Evolutionary conservation across 148 eudicot genomes (phyloP), one percentile per base, ranked within the genome.

Genomic region (Fallopia convolvulus): DNA sequence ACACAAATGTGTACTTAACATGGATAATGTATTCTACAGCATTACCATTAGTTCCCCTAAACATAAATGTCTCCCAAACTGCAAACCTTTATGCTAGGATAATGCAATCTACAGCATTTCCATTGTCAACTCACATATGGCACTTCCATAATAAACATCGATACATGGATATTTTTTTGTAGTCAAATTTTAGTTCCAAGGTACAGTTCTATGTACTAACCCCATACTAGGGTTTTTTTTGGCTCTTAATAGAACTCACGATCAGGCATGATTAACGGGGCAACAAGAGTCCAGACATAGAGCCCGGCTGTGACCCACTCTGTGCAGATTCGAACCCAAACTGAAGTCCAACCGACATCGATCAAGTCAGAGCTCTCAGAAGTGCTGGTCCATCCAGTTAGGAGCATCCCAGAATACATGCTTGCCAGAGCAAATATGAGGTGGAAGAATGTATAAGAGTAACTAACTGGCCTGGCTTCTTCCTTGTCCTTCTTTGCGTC

Each of bases 401-500:
- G 91, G 78, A 95, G 99, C 99, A 95, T 95, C 74, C 90, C 97
- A 0, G 99, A 91, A 82, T 93, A 95, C 99, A 95, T 95, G 90
- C 97, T 92, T 23, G 99, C 99, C 80, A 95, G 88, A 23, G 97
- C 97, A 77, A 95, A 95, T 87, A 95, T 95, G 65, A 93, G 79
- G 77, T 92, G 99, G 82, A 92, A 95, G 82, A 95, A 95, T 33
- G 88, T 86, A 83, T 95, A 95, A 0, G 99, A 95, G 85, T 95
- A 95, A 60, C 90, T 88, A 6, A 95, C 97, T 23, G 97, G 97
- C 20, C 90, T 84, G 11, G 93, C 78, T 3, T 48, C 75, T 79
- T 91, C 97, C 17, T 63, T 18, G 15, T 84, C 87, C 8, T 85
- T 81, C 74, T 82, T 83, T 53, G 39, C 86, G 52, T 85, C 84